phyloP scores from a whole-genome alignment of 176 grass and related monocot genomes.

The Aegilops longissima region DNA sequence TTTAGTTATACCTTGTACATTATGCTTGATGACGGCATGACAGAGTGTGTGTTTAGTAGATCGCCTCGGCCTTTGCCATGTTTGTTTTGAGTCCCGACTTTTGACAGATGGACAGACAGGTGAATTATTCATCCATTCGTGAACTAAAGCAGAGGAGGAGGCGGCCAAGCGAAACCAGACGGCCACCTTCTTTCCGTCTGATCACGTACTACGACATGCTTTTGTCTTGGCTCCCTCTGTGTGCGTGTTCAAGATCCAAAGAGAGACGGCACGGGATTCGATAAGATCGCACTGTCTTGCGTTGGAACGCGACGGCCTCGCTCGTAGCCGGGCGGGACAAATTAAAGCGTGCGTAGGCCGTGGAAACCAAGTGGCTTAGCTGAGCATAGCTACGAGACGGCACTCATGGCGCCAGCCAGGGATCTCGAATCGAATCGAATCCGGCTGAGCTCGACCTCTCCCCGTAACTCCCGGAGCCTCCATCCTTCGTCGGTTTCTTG shows the following conservation, averaged over 20 bases:
- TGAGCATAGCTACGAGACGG: constrained; percentile 20
- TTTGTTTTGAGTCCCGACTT: constrained; percentile 10
- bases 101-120: neutral
- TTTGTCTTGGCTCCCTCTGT: constrained; percentile 8
- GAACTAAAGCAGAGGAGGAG: constrained; percentile 28
- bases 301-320: constrained; percentile 31
- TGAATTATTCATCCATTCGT: neutral
- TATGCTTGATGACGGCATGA: constrained; percentile 11
- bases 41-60: neutral
- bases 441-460: constrained; percentile 33
- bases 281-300: constrained; percentile 54
- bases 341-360: constrained; percentile 10
- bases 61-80: constrained; percentile 11
- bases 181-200: constrained; percentile 24
- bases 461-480: constrained; percentile 44
- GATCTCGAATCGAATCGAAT: constrained; percentile 46
- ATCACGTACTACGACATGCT: constrained; percentile 15
- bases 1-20: neutral
- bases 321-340: neutral
- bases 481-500: neutral
- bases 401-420: constrained; percentile 23
- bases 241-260: constrained; percentile 36
- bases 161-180: constrained; percentile 20
- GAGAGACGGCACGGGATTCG: constrained; percentile 8
- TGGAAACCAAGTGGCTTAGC: neutral